These are phyloP conservation scores for Aspergillus udagawae DNA, from an alignment of 2,329 filamentous ascomycete genomes.

Conservation along the genomic window DNA sequence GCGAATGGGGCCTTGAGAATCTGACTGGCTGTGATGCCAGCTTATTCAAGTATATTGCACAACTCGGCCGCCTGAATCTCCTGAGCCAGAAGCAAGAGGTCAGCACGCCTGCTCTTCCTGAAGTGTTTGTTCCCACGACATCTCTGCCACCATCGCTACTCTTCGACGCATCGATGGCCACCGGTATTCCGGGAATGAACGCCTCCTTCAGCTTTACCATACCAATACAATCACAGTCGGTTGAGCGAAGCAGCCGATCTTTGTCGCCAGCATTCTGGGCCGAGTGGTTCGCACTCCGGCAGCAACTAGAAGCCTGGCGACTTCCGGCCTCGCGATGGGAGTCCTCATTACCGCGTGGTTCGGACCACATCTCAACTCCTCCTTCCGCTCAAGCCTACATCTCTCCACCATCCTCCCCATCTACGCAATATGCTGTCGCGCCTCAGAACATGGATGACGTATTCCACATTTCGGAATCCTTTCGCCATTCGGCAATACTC, in stretches of 20 bases:
- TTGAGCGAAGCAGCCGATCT: slow-evolving; percentile 16
- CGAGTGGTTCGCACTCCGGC: slow-evolving; percentile 78
- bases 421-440: slow-evolving; percentile 35
- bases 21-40: slow-evolving; percentile 81
- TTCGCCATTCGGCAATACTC: slow-evolving; percentile 81
- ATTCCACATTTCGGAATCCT: slow-evolving; percentile 79
- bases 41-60: slow-evolving; percentile 80
- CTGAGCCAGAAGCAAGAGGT: slow-evolving; percentile 64
- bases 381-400: slow-evolving; percentile 22
- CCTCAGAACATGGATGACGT: slow-evolving; percentile 68
- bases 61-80: slow-evolving; percentile 78
- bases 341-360: slow-evolving; percentile 12
- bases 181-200: slow-evolving; percentile 34
- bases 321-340: slow-evolving; percentile 50
- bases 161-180: slow-evolving; percentile 12
- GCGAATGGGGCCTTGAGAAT: slow-evolving; percentile 75
- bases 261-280: slow-evolving; percentile 61
- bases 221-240: slow-evolving; percentile 23
- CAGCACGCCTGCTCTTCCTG: slow-evolving; percentile 8
- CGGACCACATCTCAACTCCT: slow-evolving; percentile 9
- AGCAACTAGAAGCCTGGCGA: slow-evolving; percentile 75
- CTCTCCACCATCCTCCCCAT: slow-evolving; percentile 24
- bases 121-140: slow-evolving; percentile 15
- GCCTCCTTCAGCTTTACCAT: slow-evolving; percentile 33
- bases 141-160: slow-evolving; percentile 32